Conservation (phyloP, 2,329 filamentous ascomycete genomes). For the Canariomyces notabilis region DNA sequence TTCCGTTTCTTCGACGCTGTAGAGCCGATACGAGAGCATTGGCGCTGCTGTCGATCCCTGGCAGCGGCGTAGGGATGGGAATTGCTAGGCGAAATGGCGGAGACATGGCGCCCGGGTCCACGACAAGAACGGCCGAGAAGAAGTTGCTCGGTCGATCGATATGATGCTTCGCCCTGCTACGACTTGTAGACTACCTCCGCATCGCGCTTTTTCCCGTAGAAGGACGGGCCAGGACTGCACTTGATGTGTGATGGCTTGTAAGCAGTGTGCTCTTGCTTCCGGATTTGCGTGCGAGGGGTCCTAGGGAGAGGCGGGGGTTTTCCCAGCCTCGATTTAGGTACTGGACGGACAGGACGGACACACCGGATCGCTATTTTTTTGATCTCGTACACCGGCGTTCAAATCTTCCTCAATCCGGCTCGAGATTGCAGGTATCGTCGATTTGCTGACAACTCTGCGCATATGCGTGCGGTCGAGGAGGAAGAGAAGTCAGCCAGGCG, state of each 20-base stretch:
- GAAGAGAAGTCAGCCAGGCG: conserved; percentile 7
- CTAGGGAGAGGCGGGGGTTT: too few relatives aligned
- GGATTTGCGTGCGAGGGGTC: conserved; percentile 2
- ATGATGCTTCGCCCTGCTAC: conserved; percentile 5
- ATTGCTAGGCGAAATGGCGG: conserved; percentile 8
- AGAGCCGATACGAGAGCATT: background rate
- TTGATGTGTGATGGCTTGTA: background rate
- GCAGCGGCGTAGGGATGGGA: conserved; percentile 3
- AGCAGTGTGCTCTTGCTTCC: background rate
- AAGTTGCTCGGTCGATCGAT: background rate
- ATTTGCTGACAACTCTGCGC: background rate
- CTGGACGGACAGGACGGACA: too few relatives aligned
- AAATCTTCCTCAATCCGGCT: too few relatives aligned
- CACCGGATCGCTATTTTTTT: too few relatives aligned
- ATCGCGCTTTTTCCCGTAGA: conserved; percentile 12
- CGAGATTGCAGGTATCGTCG: too few relatives aligned
- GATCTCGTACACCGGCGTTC: too few relatives aligned
- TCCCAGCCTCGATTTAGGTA: too few relatives aligned
- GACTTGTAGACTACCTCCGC: conserved; percentile 9
- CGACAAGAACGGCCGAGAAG: background rate
- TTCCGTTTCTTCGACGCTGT: background rate
- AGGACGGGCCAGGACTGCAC: background rate
- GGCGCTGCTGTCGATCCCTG: background rate
- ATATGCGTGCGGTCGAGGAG: background rate
- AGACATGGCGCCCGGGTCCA: conserved; percentile 10